phyloP scores from a whole-genome alignment of 495 filamentous ascomycete genomes.

The Coniosporium apollinis region DNA sequence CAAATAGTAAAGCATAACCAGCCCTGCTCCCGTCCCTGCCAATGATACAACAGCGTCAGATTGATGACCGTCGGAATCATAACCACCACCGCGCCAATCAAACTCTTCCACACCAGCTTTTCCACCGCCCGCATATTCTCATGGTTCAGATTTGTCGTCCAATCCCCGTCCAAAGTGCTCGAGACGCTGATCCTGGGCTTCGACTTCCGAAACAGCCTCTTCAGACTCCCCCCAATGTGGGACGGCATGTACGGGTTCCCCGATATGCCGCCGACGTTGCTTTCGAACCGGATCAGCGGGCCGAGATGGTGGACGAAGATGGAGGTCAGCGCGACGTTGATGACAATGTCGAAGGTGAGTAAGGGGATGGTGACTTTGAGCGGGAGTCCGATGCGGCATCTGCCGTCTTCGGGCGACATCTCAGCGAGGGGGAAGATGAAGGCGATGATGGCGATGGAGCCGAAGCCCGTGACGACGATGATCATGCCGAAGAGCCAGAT shows the following conservation, averaged over 20 bases:
- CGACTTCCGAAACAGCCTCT: no score
- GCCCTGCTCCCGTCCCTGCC: slow-evolving; percentile 18
- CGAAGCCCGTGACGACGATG: slow-evolving; percentile 19
- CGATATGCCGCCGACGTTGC: not conserved
- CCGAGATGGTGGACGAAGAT: slow-evolving; percentile 18
- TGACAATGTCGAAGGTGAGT: slow-evolving; percentile 19
- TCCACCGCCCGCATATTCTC: slow-evolving; percentile 14
- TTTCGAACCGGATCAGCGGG: slow-evolving; percentile 9
- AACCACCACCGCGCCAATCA: slow-evolving; percentile 15
- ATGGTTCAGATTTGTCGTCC: slow-evolving; percentile 3
- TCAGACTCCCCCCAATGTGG: slow-evolving; percentile 5
- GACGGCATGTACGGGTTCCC: not conserved
- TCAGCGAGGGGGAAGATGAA: slow-evolving; percentile 18
- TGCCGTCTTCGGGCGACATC: slow-evolving; percentile 12
- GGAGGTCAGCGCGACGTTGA: slow-evolving; percentile 19
- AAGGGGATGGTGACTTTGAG: slow-evolving; percentile 18
- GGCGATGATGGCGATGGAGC: slow-evolving; percentile 18
- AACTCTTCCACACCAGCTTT: slow-evolving; percentile 7
- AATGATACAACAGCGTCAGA: slow-evolving; percentile 12
- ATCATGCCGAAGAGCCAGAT: slow-evolving; percentile 17
- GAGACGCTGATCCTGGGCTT: not conserved
- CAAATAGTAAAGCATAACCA: slow-evolving; percentile 25
- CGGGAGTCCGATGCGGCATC: slow-evolving; percentile 24
- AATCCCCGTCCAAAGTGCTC: not conserved
- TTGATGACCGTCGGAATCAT: slow-evolving; percentile 22